Conservation (phyloP, 1,284 basidiomycete genomes). For the Anthracocystis panici-leucophaei region DNA sequence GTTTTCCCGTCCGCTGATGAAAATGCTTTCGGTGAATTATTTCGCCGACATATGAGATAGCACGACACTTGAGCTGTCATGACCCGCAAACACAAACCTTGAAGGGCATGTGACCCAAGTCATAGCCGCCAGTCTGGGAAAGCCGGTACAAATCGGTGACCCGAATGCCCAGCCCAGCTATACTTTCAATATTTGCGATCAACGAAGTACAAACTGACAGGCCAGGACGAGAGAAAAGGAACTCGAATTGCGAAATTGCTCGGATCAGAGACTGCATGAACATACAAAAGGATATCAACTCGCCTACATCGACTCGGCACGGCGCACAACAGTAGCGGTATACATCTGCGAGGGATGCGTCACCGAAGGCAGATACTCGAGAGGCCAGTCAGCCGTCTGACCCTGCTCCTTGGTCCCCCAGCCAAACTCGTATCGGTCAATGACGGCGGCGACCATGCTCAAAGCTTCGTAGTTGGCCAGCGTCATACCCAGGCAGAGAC, state of each 20-base stretch:
- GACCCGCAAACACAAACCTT: too few relatives aligned
- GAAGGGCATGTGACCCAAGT: too few relatives aligned
- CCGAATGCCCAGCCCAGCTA: too few relatives aligned
- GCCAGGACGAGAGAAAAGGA: background rate
- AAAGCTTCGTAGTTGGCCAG: conserved; percentile 59
- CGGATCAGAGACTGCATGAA: background rate
- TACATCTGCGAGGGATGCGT: conserved; percentile 58
- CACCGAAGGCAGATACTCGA: conserved; percentile 48
- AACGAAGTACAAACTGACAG: too few relatives aligned
- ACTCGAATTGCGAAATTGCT: background rate
- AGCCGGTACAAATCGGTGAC: too few relatives aligned
- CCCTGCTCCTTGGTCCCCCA: conserved; percentile 55
- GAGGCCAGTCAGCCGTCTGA: conserved; percentile 55
- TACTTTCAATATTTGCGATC: too few relatives aligned
- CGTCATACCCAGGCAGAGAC: conserved; percentile 62
- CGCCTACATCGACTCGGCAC: conserved; percentile 10
- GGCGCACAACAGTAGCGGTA: conserved; percentile 43
- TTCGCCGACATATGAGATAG: background rate
- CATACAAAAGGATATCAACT: background rate
- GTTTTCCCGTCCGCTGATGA: background rate
- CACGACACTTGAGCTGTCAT: too few relatives aligned
- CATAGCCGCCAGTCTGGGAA: too few relatives aligned
- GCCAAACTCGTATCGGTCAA: conserved; percentile 48
- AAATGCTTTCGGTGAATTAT: conserved; percentile 2
- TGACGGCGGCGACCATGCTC: conserved; percentile 35